Evolutionary conservation across 2,329 filamentous ascomycete genomes (phyloP), one percentile per base, ranked within the genome.

Genomic region (Apiospora rasikravindrae): DNA sequence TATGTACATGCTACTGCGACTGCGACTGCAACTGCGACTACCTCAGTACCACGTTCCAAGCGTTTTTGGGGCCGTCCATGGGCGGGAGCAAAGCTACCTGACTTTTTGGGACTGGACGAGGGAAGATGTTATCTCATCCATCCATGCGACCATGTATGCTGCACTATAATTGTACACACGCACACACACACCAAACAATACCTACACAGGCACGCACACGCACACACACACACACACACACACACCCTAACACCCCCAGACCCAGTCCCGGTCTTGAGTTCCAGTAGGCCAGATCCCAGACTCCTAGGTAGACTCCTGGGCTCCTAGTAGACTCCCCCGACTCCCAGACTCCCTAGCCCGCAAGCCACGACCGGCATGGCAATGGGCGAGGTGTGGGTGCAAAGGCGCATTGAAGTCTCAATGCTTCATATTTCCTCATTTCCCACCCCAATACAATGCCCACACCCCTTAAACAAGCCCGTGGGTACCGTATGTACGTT

Each of bases 401-500:
- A 78, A 77, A 78, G 76, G 76, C 76, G 77, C 78, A 79, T 78
- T 78, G 76, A 78, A 77, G 75, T 75, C 76, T 78, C 75, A 77
- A 76, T 77, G 76, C 77, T 76, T 77, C 75, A 76, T 75, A 76
- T 77, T 74, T 74, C 72, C 73, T 77, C 77, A 79, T 79, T 80
- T 80, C 77, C 78, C 77, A 70, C 66, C 77, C 76, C 45, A 68
- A 75, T 77, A 77, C 78, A 78, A 78, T 77, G 75, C 74, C 74
- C 75, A 77, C 76, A 68, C 71, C 72, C 76, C 77, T 76, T 78
- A 78, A 77, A 72, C 75, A 76, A 73, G 67, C 72, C 72, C 75
- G 73, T 77, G 77, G 75, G 73, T 77, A 78, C 74, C 71, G 66
- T 73, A 70, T 69, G 45, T 73, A 70, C 71, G 76, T 73, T 73